Evolutionary conservation across 805 yeast species (phyloP), one percentile per base, ranked within the genome.

Genomic region (Candida loeiensis): DNA sequence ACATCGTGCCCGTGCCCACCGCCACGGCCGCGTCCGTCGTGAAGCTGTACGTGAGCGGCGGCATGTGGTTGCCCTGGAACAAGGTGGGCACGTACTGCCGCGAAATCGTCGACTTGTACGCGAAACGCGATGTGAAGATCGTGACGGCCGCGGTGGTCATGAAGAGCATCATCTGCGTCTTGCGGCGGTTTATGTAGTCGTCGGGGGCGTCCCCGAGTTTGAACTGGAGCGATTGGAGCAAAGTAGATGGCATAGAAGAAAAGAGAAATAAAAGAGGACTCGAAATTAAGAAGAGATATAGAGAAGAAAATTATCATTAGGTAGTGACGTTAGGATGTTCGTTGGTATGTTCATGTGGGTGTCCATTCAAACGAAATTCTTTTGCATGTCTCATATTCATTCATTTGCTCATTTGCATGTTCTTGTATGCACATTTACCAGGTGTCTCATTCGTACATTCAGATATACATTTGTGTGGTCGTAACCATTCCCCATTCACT

Each of bases 11-110:
- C 29, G 85, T 82, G 0, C 82, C 78, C 2, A 90, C 87, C 0
- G 96, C 96, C 29, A 80, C 79, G 24, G 87, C 77, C 2, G 96
- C 96, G 58, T 89, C 96, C 40, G 79, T 76, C 45, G 85, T 79
- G 56, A 85, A 80, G 21, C 85, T 82, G 54, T 82, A 84, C 29
- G 69, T 54, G n/a, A 79, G 71, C 4, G 96, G 96, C 2, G 95
- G 95, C 42, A 78, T 74, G 53, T 88, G 91, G 61, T 89, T 89
- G 9, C 90, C 87, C 51, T 86, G 89, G 61, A 85, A 90, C 51
- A 80, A 70, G 31, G 73, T 74, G 6, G 96, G 96, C 4, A 79
- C 66, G 61, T 77, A 88, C 60, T 83, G 80, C 50, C 96, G 72
- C 17, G 82, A 65, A 27, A 79, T 67, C 3, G 91, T 81, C 14